Conservation (phyloP, 1,284 basidiomycete species). For the Trametes hirsuta region DNA sequence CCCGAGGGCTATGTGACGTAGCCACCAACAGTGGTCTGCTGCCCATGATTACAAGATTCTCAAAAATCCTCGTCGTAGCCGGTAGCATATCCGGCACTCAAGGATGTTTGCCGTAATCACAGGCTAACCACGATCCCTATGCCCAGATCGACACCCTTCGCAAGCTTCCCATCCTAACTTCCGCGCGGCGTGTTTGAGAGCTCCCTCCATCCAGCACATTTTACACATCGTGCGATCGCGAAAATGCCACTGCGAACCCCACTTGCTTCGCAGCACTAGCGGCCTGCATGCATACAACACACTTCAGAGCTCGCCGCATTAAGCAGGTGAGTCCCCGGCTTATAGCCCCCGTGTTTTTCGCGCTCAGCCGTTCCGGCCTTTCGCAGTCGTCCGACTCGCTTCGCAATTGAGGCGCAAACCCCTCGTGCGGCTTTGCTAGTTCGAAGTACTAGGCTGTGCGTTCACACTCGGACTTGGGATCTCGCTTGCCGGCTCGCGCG, state of each 20-base stretch:
- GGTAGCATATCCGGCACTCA: too few species aligned
- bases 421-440: too few species aligned
- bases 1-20: too few species aligned
- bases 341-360: not conserved
- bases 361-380: too few species aligned
- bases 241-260: not conserved
- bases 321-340: not conserved
- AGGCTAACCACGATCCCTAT: not conserved
- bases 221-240: not conserved
- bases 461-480: too few species aligned
- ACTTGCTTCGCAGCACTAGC: not conserved
- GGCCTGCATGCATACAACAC: not conserved
- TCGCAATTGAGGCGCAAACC: too few species aligned
- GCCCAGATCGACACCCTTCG: not conserved
- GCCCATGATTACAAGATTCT: too few species aligned
- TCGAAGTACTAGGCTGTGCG: too few species aligned
- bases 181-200: not conserved
- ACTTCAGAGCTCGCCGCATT: not conserved
- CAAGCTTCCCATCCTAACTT: not conserved
- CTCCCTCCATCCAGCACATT: not conserved
- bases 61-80: too few species aligned
- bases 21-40: too few species aligned
- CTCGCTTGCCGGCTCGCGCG: too few species aligned
- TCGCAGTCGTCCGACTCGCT: not conserved
- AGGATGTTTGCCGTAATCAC: too few species aligned